A percentile compares a stretch with the other conserved stretches of the same genome.
phyloP scores from a whole-genome alignment of 2,329 filamentous ascomycete species.

The Cytospora leucostoma region DNA sequence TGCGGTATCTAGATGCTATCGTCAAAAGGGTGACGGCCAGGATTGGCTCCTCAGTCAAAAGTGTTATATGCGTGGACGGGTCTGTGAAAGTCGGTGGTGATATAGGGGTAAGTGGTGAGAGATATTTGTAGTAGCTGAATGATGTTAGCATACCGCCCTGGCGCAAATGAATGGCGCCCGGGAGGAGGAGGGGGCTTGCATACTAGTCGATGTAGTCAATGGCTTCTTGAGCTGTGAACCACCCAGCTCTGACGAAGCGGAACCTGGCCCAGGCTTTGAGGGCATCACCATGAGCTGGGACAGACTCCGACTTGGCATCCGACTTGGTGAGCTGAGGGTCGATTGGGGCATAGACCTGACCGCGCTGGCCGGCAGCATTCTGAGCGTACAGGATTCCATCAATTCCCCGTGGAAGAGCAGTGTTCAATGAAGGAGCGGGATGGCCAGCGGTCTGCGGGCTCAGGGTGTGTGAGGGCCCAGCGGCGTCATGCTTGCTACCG shows the following conservation, averaged over 20 bases:
- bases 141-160: slow-evolving; percentile 10
- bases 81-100: slow-evolving; percentile 87
- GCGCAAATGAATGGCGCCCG: not conserved
- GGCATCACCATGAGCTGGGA: slow-evolving; percentile 63
- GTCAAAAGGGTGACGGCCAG: slow-evolving; percentile 88
- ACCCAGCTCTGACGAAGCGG: slow-evolving; percentile 92
- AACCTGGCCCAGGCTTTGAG: slow-evolving; percentile 88
- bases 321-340: slow-evolving; percentile 50
- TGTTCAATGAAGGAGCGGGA: slow-evolving; percentile 8
- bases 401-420: slow-evolving; percentile 7
- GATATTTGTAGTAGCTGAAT: slow-evolving; percentile 79
- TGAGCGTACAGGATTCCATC: slow-evolving; percentile 26
- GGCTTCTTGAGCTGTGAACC: slow-evolving; percentile 92
- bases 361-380: slow-evolving; percentile 30
- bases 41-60: slow-evolving; percentile 90
- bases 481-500: slow-evolving; percentile 44
- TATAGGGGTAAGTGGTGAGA: slow-evolving; percentile 91
- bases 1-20: slow-evolving; percentile 84
- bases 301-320: slow-evolving; percentile 48
- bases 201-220: slow-evolving; percentile 94
- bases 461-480: slow-evolving; percentile 4
- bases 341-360: slow-evolving; percentile 37
- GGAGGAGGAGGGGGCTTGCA: slow-evolving; percentile 35
- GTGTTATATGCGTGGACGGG: slow-evolving; percentile 74
- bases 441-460: slow-evolving; percentile 15